Conservation (phyloP, 176 grass and related monocot genomes). For the Cenchrus purpureus region DNA sequence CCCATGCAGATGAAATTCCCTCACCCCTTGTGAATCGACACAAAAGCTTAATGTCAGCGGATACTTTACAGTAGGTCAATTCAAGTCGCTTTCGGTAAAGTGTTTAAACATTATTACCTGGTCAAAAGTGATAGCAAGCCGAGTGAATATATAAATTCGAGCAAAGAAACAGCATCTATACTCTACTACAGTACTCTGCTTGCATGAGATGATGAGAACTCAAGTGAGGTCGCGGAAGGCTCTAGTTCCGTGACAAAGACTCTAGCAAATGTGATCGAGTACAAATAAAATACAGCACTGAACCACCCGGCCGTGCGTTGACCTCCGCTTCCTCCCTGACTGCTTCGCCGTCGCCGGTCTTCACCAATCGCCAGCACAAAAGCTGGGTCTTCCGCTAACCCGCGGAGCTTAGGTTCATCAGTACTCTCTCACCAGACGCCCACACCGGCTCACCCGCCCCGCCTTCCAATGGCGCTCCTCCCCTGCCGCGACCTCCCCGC, state of each 20-base stretch:
- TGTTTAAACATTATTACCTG: no score
- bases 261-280: neutral
- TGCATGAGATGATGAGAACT: no score
- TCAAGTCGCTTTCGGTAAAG: no score
- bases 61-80: no score
- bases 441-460: neutral
- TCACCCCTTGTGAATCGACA: no score
- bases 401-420: neutral
- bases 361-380: slow-evolving; percentile 2
- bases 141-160: no score
- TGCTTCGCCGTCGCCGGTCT: neutral
- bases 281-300: neutral
- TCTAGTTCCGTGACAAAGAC: neutral
- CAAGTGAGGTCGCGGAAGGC: neutral
- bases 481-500: slow-evolving; percentile 30
- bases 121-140: no score
- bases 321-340: neutral
- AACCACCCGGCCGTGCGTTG: neutral
- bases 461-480: slow-evolving; percentile 39
- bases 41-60: no score
- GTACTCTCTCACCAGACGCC: neutral
- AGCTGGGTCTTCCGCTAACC: neutral
- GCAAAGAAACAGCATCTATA: no score
- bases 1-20: no score
- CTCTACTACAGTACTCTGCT: no score